These are phyloP conservation scores for Cladosporium halotolerans DNA, from an alignment of 2,329 filamentous ascomycete genomes.

Conservation along the genomic window DNA sequence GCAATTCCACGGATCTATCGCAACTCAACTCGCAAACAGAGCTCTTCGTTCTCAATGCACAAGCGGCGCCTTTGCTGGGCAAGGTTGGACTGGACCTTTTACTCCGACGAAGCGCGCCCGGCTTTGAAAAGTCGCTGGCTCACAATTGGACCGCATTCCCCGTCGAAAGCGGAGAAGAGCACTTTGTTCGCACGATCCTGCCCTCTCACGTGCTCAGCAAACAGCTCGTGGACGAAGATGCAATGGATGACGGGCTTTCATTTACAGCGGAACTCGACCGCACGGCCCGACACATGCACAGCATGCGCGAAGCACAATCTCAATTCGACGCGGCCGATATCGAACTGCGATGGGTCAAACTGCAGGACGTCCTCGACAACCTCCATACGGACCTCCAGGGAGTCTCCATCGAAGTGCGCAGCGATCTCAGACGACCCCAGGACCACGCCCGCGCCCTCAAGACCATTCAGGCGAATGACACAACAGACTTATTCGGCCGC, in stretches of 20 bases:
- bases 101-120: constrained; percentile 16
- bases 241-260: constrained; percentile 3
- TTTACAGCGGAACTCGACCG: constrained; percentile 12
- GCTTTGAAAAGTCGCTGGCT: constrained; percentile 18
- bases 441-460: constrained; percentile 6
- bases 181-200: constrained; percentile 14
- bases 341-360: constrained; percentile 13
- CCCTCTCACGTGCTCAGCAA: constrained; percentile 4
- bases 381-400: constrained; percentile 2
- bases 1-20: constrained; percentile 13
- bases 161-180: constrained; percentile 11
- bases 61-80: constrained; percentile 27
- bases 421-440: constrained; percentile 2
- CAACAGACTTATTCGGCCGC: constrained; percentile 2
- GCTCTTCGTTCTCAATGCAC: constrained; percentile 25
- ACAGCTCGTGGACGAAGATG: neutral
- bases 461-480: neutral
- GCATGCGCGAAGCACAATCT: constrained; percentile 6
- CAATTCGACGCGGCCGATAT: constrained; percentile 5
- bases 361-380: constrained; percentile 15
- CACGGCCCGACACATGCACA: constrained; percentile 9
- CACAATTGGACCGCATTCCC: constrained; percentile 19
- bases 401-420: neutral
- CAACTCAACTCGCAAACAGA: constrained; percentile 9
- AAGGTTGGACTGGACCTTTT: constrained; percentile 25